phyloP scores from a whole-genome alignment of 208 protist genomes.

The Acanthamoeba divionensis region DNA sequence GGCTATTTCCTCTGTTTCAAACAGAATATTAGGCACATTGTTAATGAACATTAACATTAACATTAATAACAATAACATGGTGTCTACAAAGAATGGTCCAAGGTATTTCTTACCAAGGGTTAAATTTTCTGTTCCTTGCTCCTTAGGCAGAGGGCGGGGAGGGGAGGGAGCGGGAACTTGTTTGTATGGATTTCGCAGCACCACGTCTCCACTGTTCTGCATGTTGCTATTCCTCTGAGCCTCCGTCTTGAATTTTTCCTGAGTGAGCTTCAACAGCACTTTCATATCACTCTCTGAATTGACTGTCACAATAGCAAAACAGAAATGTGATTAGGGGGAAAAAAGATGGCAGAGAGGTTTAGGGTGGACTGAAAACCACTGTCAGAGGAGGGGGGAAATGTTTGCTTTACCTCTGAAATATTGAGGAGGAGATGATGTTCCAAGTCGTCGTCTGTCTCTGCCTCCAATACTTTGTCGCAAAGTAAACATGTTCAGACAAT shows the following conservation, averaged over 20 bases:
- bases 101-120: background rate
- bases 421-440: no score
- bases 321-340: no score
- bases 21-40: background rate
- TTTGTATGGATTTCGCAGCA: conserved; percentile 39
- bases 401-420: background rate
- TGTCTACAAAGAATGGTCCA: background rate
- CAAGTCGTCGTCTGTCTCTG: background rate
- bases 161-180: conserved; percentile 13
- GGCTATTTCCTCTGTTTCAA: conserved; percentile 16
- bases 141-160: conserved; percentile 13
- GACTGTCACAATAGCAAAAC: background rate
- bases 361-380: background rate
- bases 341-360: no score
- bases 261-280: conserved; percentile 1
- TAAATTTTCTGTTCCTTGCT: background rate
- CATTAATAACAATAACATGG: background rate
- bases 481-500: no score
- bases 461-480: no score
- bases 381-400: background rate
- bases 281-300: conserved; percentile 43
- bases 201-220: background rate
- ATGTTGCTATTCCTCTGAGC: background rate
- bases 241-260: conserved; percentile 18
- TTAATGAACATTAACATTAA: background rate